phyloP scores from a whole-genome alignment of 352 stramenopile genomes.

The Globisporangium irregulare region DNA sequence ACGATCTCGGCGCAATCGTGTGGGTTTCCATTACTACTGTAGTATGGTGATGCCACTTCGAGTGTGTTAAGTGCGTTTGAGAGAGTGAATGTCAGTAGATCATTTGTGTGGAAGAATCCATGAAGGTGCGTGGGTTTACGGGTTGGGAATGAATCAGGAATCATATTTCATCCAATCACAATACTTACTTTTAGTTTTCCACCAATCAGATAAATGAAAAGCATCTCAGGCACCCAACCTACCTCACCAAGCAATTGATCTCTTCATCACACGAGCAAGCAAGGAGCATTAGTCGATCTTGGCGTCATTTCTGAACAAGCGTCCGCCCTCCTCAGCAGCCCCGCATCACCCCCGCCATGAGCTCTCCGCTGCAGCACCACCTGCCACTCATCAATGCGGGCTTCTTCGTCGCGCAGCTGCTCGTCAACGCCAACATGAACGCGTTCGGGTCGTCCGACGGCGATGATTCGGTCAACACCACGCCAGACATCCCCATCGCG shows the following conservation, averaged over 20 bases:
- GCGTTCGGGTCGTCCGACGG: not conserved
- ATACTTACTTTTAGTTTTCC: not conserved
- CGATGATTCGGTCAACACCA: not conserved
- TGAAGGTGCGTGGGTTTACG: not conserved
- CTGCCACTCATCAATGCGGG: slow-evolving; percentile 18
- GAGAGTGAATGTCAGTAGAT: not conserved
- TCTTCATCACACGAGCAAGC: not conserved
- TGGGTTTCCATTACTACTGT: too few relatives aligned
- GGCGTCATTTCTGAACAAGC: slow-evolving; percentile 9
- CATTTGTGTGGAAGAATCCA: not conserved
- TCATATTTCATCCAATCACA: not conserved
- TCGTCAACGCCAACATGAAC: slow-evolving; percentile 19
- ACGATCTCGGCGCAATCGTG: too few relatives aligned
- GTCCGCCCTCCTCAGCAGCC: not conserved
- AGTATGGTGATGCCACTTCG: not conserved
- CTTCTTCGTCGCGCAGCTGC: slow-evolving; percentile 15
- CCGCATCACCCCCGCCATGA: slow-evolving; percentile 1
- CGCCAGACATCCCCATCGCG: slow-evolving; percentile 33
- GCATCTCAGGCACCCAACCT: slow-evolving; percentile 8
- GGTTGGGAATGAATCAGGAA: slow-evolving; percentile 8
- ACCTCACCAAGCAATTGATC: not conserved
- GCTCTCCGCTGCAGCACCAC: slow-evolving; percentile 19
- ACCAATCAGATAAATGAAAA: slow-evolving; percentile 1
- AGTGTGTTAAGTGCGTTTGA: slow-evolving; percentile 2
- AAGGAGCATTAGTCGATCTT: slow-evolving; percentile 2